Conservation (phyloP, 306 rosid species). For the Vigna unguiculata region DNA sequence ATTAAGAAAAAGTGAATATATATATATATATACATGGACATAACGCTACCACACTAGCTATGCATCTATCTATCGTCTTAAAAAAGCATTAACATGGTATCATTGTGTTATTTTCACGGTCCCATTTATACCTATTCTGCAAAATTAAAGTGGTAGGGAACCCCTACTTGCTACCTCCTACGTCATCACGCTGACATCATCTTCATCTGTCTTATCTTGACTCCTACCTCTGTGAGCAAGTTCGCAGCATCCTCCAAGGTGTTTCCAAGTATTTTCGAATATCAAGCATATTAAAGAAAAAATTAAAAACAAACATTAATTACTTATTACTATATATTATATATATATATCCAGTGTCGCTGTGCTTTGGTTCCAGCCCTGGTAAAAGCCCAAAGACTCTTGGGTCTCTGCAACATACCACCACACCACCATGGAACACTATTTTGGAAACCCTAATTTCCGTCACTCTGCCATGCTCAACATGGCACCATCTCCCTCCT, state of each 20-base stretch:
- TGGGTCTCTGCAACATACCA: constrained; percentile 8
- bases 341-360: constrained; percentile 22
- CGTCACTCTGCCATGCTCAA: neutral
- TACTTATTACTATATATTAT: neutral
- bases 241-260: constrained; percentile 52
- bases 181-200: constrained; percentile 59
- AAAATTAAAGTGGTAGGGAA: neutral
- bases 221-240: constrained; percentile 45
- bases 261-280: constrained; percentile 48
- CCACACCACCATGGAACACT: constrained; percentile 50
- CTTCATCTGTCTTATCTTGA: neutral
- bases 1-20: too few species aligned
- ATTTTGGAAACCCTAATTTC: constrained; percentile 51
- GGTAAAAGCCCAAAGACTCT: neutral
- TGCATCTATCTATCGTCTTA: neutral
- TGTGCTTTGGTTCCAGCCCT: neutral
- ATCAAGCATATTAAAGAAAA: neutral
- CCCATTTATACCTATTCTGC: neutral
- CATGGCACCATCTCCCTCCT: constrained; percentile 36
- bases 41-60: neutral
- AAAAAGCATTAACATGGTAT: neutral
- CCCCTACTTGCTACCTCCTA: neutral
- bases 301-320: neutral
- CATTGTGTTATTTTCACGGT: neutral
- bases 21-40: too few species aligned